Percentiles rank a stretch among this genome's conserved stretches.
Conservation (phyloP, 2,329 filamentous ascomycete genomes). For the Graphilbum sp. region DNA sequence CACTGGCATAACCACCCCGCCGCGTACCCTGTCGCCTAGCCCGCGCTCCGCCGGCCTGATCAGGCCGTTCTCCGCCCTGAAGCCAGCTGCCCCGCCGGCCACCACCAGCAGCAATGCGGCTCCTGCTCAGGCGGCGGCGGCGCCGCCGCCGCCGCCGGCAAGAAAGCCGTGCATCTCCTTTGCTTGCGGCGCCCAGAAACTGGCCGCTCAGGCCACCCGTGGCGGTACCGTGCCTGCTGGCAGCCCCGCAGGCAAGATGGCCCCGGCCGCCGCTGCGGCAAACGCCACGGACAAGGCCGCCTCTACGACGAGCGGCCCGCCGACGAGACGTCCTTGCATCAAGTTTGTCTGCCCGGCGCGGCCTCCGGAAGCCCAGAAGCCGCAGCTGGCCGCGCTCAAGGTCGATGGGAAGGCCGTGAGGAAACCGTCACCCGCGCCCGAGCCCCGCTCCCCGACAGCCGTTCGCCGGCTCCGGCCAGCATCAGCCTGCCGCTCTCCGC, state of each 20-base stretch:
- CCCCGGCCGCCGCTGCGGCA: background rate
- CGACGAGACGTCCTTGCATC: background rate
- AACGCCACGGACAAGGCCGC: conserved; percentile 12
- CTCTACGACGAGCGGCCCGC: background rate
- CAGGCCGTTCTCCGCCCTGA: conserved; percentile 13
- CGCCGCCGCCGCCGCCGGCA: conserved; percentile 36
- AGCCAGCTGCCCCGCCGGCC: conserved; percentile 19
- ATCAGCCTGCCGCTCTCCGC: conserved; percentile 5
- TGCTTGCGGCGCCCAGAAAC: conserved; percentile 54
- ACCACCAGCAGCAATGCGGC: conserved; percentile 18
- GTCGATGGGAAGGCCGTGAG: conserved; percentile 7
- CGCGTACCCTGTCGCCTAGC: conserved; percentile 75
- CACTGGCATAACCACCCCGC: conserved; percentile 75
- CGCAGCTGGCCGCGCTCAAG: conserved; percentile 6
- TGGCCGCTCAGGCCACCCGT: conserved; percentile 22
- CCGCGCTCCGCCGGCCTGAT: conserved; percentile 43
- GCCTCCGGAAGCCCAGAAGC: conserved; percentile 24
- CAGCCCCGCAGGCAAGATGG: conserved; percentile 12
- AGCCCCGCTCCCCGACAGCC: conserved; percentile 16
- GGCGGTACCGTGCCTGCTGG: too few species aligned
- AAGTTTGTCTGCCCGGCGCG: conserved; percentile 51
- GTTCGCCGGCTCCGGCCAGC: conserved; percentile 12
- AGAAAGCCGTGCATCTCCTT: conserved; percentile 89
- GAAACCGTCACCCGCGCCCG: conserved; percentile 9
- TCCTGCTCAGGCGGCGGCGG: too few species aligned